Base-by-base conservation (phyloP, 2,329 filamentous ascomycete genomes). In the Xylaria sp. region DNA sequence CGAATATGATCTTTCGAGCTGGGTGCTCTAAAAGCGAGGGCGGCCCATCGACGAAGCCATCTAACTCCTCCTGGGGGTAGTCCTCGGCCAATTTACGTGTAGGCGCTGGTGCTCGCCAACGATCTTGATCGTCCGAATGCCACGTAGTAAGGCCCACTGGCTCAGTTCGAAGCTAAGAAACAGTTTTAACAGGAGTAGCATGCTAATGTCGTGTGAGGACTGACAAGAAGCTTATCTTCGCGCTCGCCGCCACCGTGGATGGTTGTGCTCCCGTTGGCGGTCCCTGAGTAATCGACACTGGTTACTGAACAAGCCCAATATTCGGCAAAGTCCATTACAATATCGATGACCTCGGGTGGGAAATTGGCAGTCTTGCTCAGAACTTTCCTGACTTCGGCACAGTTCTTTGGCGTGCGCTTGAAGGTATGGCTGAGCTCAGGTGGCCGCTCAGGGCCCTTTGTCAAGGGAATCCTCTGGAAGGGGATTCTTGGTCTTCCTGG, bases 1-100 rank as follows among this genome's bases (percentile, higher is more conserved):
- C 86, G 75, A 91, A 91, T 25, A 89, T 84, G 23, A 91, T 82
- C 76, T 89, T 90, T 41, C 87, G 84, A 59, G 86, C 87, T 0
- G 88, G 87, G 60, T 82, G 78, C 3, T 81, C 75, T 1, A 87
- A 75, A 1, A 75, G 75, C 0, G 83, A 80, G 0, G 80, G 77
- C 1, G 81, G 80, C 7, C 82, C 81, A 8, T 79, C 76, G 53
- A 80, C 77, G 41, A 84, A 82, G 1, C 73, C 41, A 65, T 81
- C 74, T 36, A 81, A 77, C 5, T 76, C 72, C 7, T 78, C 69
- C n/a, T 74, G 43, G 1, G 76, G 62, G 48, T 78, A 80, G 48
- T 81, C 79, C 66, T 80, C 59, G 57, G 70, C 53, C 18, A 77
- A 60, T 50, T 48, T 64, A 34, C 63, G 63, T 13, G 76, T 68